Percentiles rank a stretch among this genome's conserved stretches.
These are phyloP conservation scores for Pestalotiopsis sp. DNA, from an alignment of 2,329 filamentous ascomycete genomes.

Conservation along the genomic window DNA sequence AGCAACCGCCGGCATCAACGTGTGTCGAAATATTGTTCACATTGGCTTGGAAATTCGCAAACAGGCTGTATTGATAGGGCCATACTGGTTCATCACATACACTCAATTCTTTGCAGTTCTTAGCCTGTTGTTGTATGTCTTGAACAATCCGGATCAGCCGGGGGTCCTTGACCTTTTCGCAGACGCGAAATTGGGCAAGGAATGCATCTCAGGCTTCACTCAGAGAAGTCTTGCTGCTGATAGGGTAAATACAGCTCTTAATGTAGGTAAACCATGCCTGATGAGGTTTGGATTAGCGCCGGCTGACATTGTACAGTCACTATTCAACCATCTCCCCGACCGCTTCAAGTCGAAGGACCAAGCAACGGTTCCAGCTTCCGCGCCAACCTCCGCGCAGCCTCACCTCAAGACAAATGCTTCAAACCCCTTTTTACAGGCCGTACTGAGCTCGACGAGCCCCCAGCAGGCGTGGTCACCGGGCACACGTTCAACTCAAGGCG, in stretches of 20 bases:
- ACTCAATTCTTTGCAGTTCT: constrained; percentile 79
- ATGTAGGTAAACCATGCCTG: constrained; percentile 7
- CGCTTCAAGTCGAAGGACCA: neutral
- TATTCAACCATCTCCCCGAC: constrained; percentile 14
- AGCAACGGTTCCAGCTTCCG: neutral
- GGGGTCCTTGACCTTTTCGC: constrained; percentile 78
- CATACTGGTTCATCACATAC: constrained; percentile 83
- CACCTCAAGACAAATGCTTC: neutral
- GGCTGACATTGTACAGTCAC: neutral
- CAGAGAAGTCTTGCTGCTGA: constrained; percentile 17
- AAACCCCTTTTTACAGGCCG: neutral
- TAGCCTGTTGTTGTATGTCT: constrained; percentile 74
- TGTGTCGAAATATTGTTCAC: constrained; percentile 73
- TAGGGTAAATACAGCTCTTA: constrained; percentile 14
- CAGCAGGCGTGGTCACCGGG: neutral
- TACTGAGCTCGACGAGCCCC: neutral
- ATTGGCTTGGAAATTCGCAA: constrained; percentile 77
- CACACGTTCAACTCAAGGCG: neutral
- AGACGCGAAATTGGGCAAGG: constrained; percentile 57
- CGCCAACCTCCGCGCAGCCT: neutral
- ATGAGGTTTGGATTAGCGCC: neutral
- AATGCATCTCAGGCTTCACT: constrained; percentile 15
- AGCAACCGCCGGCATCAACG: constrained; percentile 58
- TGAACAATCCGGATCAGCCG: constrained; percentile 73
- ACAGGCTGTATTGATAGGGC: constrained; percentile 69